phyloP scores from a whole-genome alignment of 1,284 basidiomycete genomes.

The Pyrrhoderma lamaoense region DNA sequence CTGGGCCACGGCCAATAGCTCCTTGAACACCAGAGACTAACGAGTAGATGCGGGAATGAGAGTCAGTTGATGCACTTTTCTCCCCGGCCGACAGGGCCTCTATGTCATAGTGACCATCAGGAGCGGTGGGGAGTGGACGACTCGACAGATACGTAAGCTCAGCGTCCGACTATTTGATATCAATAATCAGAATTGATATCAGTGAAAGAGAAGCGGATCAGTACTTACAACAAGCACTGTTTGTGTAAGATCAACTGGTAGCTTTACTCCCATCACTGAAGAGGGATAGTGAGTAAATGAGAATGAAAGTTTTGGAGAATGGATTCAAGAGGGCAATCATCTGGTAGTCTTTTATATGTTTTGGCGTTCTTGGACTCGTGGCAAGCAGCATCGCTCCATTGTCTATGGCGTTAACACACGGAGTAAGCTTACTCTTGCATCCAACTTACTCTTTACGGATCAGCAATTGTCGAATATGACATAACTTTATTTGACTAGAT shows the following conservation, averaged over 20 bases:
- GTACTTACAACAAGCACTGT: slow-evolving; percentile 8
- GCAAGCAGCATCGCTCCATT: too few relatives aligned
- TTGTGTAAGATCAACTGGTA: slow-evolving; percentile 6
- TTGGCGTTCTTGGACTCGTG: too few relatives aligned
- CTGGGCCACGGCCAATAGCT: slow-evolving; percentile 11
- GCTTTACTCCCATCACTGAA: slow-evolving; percentile 1
- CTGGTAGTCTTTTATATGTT: too few relatives aligned
- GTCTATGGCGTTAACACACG: too few relatives aligned
- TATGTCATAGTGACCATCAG: slow-evolving; percentile 20
- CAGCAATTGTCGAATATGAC: too few relatives aligned
- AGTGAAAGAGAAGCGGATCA: not conserved
- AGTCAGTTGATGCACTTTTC: slow-evolving; percentile 8
- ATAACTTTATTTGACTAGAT: too few relatives aligned
- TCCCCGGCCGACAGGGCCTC: slow-evolving; percentile 15
- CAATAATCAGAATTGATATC: not conserved
- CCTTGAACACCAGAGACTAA: slow-evolving; percentile 11
- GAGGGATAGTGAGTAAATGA: not conserved
- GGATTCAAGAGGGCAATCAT: too few relatives aligned
- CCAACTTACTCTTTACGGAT: too few relatives aligned
- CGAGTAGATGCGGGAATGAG: slow-evolving; percentile 16
- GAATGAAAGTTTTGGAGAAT: too few relatives aligned
- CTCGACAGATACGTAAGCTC: slow-evolving; percentile 12
- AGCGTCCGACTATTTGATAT: slow-evolving; percentile 2
- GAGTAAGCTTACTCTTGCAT: too few relatives aligned
- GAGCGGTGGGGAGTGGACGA: slow-evolving; percentile 14